These are phyloP conservation scores for Laburnicola sp. DNA, from an alignment of 2,329 filamentous ascomycete species.

Conservation along the genomic window DNA sequence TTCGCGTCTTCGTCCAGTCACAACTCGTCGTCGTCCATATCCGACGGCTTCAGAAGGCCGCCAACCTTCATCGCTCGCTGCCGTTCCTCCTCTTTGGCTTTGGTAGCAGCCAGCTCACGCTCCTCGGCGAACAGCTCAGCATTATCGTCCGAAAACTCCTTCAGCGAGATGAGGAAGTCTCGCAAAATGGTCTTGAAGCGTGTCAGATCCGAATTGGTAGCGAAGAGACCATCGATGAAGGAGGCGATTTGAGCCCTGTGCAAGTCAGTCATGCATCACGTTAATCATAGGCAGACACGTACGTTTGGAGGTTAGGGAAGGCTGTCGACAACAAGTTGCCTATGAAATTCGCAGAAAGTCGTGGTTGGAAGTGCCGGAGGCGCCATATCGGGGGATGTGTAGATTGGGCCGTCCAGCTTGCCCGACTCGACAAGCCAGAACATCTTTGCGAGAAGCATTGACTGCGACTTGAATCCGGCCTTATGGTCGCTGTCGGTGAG, in stretches of 20 bases:
- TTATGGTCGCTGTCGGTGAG: conserved; percentile 98
- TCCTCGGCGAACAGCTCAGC: conserved; percentile 91
- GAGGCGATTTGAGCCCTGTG: conserved; percentile 78
- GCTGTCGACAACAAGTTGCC: conserved; percentile 82
- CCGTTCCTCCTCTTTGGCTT: conserved; percentile 84
- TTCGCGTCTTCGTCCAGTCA: conserved; percentile 66
- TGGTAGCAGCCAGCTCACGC: conserved; percentile 86
- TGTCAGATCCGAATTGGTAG: conserved; percentile 82
- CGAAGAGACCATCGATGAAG: conserved; percentile 89
- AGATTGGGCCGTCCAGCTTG: conserved; percentile 92
- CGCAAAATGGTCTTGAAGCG: conserved; percentile 95
- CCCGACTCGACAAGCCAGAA: conserved; percentile 91
- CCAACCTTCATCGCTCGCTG: conserved; percentile 94
- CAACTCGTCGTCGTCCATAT: conserved; percentile 80
- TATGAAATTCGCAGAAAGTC: conserved; percentile 92
- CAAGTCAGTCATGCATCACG: conserved; percentile 32
- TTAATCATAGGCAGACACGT: conserved; percentile 48
- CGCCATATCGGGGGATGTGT: conserved; percentile 75
- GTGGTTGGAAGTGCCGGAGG: conserved; percentile 82
- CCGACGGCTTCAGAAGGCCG: conserved; percentile 94
- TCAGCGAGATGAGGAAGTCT: conserved; percentile 95
- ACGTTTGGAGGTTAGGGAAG: conserved; percentile 91
- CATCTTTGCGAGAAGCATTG: conserved; percentile 88
- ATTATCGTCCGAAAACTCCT: conserved; percentile 96
- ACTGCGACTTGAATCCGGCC: conserved; percentile 98